Evolutionary conservation across 495 filamentous ascomycete species (phyloP).

Genomic region (Endocarpon pusillum): DNA sequence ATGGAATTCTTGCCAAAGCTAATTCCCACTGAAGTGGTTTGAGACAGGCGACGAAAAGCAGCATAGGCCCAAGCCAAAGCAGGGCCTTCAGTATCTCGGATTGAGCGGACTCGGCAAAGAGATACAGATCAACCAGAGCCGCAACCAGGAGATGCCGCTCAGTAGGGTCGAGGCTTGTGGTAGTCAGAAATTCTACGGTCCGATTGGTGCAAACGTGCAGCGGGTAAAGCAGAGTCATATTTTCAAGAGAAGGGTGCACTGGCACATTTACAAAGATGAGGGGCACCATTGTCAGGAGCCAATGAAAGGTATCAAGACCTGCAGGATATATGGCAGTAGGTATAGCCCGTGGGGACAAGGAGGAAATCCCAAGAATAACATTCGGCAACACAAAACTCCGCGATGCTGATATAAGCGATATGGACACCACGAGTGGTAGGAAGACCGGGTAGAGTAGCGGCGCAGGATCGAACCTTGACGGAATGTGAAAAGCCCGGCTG

Average conservation of each 20-base stretch:
- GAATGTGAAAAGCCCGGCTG: constrained; percentile 42
- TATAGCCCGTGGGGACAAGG: constrained; percentile 56
- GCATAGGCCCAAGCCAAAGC: constrained; percentile 76
- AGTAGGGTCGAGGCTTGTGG: constrained; percentile 68
- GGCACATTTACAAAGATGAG: constrained; percentile 22
- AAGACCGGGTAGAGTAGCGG: constrained; percentile 72
- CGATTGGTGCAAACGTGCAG: constrained; percentile 68
- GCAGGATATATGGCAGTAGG: constrained; percentile 39
- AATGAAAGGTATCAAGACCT: constrained; percentile 53
- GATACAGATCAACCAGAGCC: constrained; percentile 63
- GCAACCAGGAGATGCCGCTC: constrained; percentile 77
- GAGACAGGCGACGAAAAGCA: constrained; percentile 52
- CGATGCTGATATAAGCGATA: constrained; percentile 47
- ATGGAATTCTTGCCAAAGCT: constrained; percentile 69
- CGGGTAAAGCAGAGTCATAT: constrained; percentile 56
- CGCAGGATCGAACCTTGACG: constrained; percentile 71
- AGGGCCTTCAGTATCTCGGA: constrained; percentile 63
- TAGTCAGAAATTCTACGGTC: constrained; percentile 61
- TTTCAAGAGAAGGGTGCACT: constrained; percentile 34
- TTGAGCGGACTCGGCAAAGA: constrained; percentile 70
- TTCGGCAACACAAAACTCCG: constrained; percentile 51
- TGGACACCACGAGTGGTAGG: constrained; percentile 59
- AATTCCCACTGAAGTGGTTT: constrained; percentile 76
- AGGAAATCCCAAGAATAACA: constrained; percentile 60
- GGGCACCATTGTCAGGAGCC: constrained; percentile 50